phyloP scores from a whole-genome alignment of 2,329 filamentous ascomycete species.

The Claviceps africana region DNA sequence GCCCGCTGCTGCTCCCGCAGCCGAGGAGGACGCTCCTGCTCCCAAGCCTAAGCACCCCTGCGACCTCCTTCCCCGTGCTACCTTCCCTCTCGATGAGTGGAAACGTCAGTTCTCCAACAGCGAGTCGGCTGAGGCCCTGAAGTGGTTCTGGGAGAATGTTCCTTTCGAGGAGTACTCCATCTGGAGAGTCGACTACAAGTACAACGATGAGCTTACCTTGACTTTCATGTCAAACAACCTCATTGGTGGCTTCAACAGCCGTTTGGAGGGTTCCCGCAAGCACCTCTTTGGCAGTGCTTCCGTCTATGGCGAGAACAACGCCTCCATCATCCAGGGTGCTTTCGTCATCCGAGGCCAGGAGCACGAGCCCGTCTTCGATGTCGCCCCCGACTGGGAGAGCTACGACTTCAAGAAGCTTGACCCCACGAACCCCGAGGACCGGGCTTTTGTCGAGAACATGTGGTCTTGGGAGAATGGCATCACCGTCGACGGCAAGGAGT shows the following conservation, averaged over 20 bases:
- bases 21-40: constrained; percentile 31
- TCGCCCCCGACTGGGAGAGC: constrained; percentile 93
- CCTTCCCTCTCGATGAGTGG: constrained; percentile 85
- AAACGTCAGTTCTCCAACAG: constrained; percentile 98
- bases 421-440: constrained; percentile 70
- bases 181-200: constrained; percentile 95
- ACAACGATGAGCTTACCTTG: constrained; percentile 93
- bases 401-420: constrained; percentile 97
- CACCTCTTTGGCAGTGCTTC: constrained; percentile 85
- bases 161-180: constrained; percentile 92
- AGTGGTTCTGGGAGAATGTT: constrained; percentile 97
- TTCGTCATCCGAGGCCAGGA: constrained; percentile 94
- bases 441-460: constrained; percentile 68
- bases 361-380: constrained; percentile 73
- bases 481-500: constrained; percentile 71
- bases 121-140: constrained; percentile 71
- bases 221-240: constrained; percentile 99
- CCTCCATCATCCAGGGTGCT: constrained; percentile 82
- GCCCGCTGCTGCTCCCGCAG: constrained; percentile 16
- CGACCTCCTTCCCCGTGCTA: constrained; percentile 66
- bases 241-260: constrained; percentile 93
- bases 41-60: constrained; percentile 97
- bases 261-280: constrained; percentile 96
- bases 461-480: constrained; percentile 90
- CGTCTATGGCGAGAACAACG: constrained; percentile 79